Conservation (phyloP, 257 asterid species). For the Fraxinus americana region DNA sequence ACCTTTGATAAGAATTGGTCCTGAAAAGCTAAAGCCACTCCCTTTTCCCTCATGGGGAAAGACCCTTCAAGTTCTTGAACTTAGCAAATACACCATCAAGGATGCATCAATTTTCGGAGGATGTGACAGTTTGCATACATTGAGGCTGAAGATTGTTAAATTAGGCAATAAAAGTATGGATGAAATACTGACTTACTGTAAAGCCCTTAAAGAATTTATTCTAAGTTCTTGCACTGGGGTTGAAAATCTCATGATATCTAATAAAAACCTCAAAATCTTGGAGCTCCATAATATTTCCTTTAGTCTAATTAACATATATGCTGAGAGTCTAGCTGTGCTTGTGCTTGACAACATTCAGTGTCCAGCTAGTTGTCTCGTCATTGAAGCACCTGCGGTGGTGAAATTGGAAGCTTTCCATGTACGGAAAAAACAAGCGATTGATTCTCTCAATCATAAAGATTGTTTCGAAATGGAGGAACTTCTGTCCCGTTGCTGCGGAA, state of each 20-base stretch:
- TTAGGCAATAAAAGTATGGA: neutral
- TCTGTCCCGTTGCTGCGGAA: neutral
- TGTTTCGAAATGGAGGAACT: neutral
- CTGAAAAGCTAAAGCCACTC: neutral
- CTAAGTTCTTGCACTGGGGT: neutral
- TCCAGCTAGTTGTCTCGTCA: neutral
- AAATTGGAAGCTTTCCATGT: neutral
- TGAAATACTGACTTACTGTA: neutral
- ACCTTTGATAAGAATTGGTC: neutral
- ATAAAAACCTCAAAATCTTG: neutral
- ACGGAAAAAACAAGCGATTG: neutral
- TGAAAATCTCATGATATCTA: neutral
- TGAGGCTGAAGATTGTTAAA: neutral
- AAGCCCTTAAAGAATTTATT: neutral
- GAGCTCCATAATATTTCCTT: neutral
- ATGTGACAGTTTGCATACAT: too few species aligned
- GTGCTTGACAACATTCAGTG: neutral
- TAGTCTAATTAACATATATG: neutral
- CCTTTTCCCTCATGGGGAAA: neutral
- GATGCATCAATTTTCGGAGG: too few species aligned
- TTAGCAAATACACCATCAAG: too few species aligned
- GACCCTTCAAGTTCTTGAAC: too few species aligned
- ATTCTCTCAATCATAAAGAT: neutral
- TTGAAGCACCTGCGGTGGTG: neutral
- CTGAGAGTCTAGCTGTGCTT: neutral